Evolutionary conservation across 257 asterid genomes (phyloP), one percentile per base, ranked within the genome.

Genomic region (Jacaranda copaia): DNA sequence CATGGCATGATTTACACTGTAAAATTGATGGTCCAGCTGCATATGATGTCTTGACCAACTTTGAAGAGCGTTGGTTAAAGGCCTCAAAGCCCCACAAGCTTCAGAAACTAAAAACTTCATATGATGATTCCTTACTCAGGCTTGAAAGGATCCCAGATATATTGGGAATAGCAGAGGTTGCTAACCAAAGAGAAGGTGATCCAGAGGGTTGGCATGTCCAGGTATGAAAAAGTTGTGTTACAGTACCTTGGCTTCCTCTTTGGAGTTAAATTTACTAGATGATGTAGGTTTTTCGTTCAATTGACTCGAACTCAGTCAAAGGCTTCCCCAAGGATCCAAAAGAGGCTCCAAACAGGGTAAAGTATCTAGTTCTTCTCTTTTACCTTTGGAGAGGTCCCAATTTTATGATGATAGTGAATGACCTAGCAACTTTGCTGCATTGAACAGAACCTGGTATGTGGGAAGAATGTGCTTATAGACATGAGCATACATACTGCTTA

Each of bases 401-500:
- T 19, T 73, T 18, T 42, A 8, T 51, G 40, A 53, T 42, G 46
- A 57, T 6, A 18, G 45, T 65, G 70, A 76, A 68, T 74, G 75
- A 53, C 63, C n/a, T 76, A 16, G 32, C 13, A 39, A 45, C 63
- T 75, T 74, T 38, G 51, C 69, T 82, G 25, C 66, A 19, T 69
- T 73, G 77, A 25, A 85, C 96, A 93, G 97, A 93, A 91, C 75
- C 86, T 93, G 72, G 87, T 93, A 55, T 93, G 98, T 62, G 98
- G 97, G 51, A 93, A 93, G 85, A 91, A 93, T 83, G 81, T 93
- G 68, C 89, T 93, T 59, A 93, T 93, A 72, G 98, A 93, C 84
- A 90, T 87, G 98, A 93, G 98, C 68, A 93, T 93, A 91, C 98
- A 93, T 58, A 86, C 96, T 16, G 98, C 98, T 46, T 93, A 93